These are phyloP conservation scores for Yarrowia hollandica DNA, from an alignment of 805 yeast genomes.

Conservation along the genomic window DNA sequence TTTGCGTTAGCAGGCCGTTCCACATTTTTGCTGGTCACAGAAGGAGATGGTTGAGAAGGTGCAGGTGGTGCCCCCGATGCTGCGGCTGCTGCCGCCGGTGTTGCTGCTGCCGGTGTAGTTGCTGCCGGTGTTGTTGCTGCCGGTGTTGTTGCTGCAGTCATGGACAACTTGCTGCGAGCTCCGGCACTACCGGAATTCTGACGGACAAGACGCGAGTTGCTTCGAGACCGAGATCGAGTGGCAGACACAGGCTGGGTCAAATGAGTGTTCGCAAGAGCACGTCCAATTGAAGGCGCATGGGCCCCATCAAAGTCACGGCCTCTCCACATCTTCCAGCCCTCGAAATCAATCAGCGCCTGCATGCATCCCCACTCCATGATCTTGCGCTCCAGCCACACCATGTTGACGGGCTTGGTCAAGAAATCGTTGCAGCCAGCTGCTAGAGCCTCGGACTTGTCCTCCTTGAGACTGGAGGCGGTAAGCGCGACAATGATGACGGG, in stretches of 20 bases:
- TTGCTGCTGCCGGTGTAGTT: neutral
- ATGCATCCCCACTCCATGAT: slow-evolving; percentile 96
- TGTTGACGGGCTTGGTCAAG: slow-evolving; percentile 91
- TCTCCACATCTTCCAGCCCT: slow-evolving; percentile 68
- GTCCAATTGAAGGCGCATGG: slow-evolving; percentile 9
- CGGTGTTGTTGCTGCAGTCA: neutral
- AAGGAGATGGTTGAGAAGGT: neutral
- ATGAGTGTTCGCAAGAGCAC: slow-evolving; percentile 21
- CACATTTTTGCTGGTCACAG: neutral
- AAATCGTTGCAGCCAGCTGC: slow-evolving; percentile 98
- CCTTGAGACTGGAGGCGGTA: slow-evolving; percentile 85
- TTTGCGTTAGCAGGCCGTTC: neutral
- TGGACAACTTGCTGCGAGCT: slow-evolving; percentile 10
- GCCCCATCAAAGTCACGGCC: slow-evolving; percentile 19
- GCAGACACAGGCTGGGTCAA: slow-evolving; percentile 10
- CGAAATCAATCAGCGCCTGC: slow-evolving; percentile 96
- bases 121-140: no score
- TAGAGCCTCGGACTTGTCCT: slow-evolving; percentile 85
- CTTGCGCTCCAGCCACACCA: slow-evolving; percentile 91
- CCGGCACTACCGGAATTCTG: neutral
- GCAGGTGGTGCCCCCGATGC: neutral
- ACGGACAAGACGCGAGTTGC: slow-evolving; percentile 9
- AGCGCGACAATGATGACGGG: slow-evolving; percentile 98
- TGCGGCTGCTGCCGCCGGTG: neutral
- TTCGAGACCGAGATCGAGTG: slow-evolving; percentile 10